Evolutionary conservation across 148 eudicot species (phyloP).

Genomic region (Talinum fruticosum): DNA sequence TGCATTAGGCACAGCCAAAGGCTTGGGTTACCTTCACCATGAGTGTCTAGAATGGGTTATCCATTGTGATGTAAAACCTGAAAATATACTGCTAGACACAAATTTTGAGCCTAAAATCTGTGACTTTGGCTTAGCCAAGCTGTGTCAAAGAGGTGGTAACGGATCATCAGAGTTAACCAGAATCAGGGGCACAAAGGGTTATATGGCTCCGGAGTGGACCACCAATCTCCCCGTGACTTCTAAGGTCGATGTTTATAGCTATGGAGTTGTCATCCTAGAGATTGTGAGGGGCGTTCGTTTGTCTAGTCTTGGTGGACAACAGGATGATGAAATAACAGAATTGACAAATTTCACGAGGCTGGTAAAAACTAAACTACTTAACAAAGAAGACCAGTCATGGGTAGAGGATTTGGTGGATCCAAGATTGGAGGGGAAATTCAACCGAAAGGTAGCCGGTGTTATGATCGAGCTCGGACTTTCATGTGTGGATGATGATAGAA

Average conservation of each 20-base stretch:
- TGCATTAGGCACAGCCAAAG: conserved; percentile 31
- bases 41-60: conserved; percentile 12
- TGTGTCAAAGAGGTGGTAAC: not conserved
- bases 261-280: not conserved
- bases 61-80: conserved; percentile 3
- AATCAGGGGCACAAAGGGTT: not conserved
- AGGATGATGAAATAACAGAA: not conserved
- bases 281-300: not conserved
- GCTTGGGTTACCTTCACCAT: conserved; percentile 12
- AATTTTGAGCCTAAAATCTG: not conserved
- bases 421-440: not conserved
- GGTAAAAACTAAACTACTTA: not conserved
- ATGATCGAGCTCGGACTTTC: not conserved
- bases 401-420: not conserved
- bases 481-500: not conserved
- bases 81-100: not conserved
- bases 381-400: not conserved
- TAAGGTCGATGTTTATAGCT: not conserved
- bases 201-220: not conserved
- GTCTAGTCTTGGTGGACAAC: not conserved
- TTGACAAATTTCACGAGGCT: not conserved
- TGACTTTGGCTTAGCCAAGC: not conserved
- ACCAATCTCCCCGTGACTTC: not conserved
- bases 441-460: not conserved
- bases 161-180: not conserved